Percentiles rank a stretch among this genome's conserved stretches.
phyloP scores from a whole-genome alignment of 345 rosid genomes.

The Gossypium rotundifolium region DNA sequence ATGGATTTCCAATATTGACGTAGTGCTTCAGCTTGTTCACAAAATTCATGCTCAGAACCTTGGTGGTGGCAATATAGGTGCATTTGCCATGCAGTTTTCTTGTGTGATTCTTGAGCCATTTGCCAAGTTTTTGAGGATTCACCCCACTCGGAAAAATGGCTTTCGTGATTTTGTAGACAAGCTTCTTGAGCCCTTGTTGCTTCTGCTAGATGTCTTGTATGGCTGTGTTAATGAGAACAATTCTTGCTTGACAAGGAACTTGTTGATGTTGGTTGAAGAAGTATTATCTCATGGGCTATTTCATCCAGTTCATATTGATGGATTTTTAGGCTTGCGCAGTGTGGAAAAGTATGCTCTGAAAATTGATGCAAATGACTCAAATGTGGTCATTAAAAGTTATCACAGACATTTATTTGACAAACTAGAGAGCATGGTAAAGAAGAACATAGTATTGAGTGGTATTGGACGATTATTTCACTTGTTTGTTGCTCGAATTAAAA shows the following conservation, averaged over 20 bases:
- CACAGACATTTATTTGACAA: slow-evolving; percentile 75
- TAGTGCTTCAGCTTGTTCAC: slow-evolving; percentile 46
- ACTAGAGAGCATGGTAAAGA: slow-evolving; percentile 44
- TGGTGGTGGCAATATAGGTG: slow-evolving; percentile 32
- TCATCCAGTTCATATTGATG: slow-evolving; percentile 75
- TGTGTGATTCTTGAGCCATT: slow-evolving; percentile 75
- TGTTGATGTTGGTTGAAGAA: slow-evolving; percentile 50
- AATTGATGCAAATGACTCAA: slow-evolving; percentile 29
- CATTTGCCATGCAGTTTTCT: slow-evolving; percentile 43
- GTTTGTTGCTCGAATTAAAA: slow-evolving; percentile 56
- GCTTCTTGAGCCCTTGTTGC: slow-evolving; percentile 66
- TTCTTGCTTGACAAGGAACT: slow-evolving; percentile 22
- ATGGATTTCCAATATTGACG: slow-evolving; percentile 55
- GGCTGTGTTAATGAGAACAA: slow-evolving; percentile 21
- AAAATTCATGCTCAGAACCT: slow-evolving; percentile 35
- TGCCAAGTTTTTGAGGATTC: slow-evolving; percentile 65
- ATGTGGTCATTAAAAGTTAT: slow-evolving; percentile 50
- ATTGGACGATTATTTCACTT: slow-evolving; percentile 56
- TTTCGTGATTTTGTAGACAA: slow-evolving; percentile 61
- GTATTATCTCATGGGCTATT: slow-evolving; percentile 64
- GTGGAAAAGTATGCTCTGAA: slow-evolving; percentile 43
- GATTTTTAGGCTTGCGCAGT: slow-evolving; percentile 56
- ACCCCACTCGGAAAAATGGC: slow-evolving; percentile 67
- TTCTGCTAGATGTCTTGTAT: slow-evolving; percentile 42
- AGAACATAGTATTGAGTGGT: slow-evolving; percentile 39